Conservation (phyloP, 1,284 basidiomycete genomes). For the Sporisorium iseilematis-ciliati region DNA sequence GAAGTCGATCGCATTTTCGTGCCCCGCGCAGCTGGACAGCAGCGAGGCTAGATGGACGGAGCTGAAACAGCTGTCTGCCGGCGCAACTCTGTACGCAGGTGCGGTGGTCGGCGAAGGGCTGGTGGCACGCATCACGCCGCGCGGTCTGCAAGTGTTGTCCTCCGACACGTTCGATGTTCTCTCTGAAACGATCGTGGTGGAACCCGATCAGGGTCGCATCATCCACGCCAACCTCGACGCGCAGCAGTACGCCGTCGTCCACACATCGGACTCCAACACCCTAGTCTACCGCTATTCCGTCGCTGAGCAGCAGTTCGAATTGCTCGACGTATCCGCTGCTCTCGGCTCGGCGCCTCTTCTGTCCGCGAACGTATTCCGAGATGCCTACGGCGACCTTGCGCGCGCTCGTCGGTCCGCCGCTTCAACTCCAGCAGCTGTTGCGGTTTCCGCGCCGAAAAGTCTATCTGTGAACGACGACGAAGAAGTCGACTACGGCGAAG, state of each 20-base stretch:
- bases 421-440: neutral
- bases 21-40: neutral
- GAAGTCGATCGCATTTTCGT: conserved; percentile 20
- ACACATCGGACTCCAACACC: conserved; percentile 23
- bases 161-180: conserved; percentile 17
- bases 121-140: conserved; percentile 26
- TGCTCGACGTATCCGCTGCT: conserved; percentile 6
- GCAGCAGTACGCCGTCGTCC: conserved; percentile 28
- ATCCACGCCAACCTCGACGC: conserved; percentile 33
- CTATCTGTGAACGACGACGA: conserved; percentile 38
- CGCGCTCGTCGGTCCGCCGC: conserved; percentile 5
- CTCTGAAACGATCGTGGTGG: conserved; percentile 14
- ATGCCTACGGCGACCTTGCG: conserved; percentile 17
- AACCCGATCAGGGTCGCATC: conserved; percentile 6
- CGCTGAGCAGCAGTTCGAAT: conserved; percentile 7
- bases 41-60: conserved; percentile 10
- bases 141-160: conserved; percentile 29
- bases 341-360: conserved; percentile 8
- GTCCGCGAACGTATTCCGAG: conserved; percentile 35
- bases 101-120: conserved; percentile 10
- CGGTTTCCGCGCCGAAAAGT: neutral
- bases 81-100: conserved; percentile 25
- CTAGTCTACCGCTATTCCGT: conserved; percentile 20
- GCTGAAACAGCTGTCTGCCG: conserved; percentile 2
- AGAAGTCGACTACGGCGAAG: conserved; percentile 62